Percentiles rank a stretch among this genome's conserved stretches.
These are phyloP conservation scores for Epichloe sibirici DNA, from an alignment of 2,329 filamentous ascomycete species.

Conservation along the genomic window DNA sequence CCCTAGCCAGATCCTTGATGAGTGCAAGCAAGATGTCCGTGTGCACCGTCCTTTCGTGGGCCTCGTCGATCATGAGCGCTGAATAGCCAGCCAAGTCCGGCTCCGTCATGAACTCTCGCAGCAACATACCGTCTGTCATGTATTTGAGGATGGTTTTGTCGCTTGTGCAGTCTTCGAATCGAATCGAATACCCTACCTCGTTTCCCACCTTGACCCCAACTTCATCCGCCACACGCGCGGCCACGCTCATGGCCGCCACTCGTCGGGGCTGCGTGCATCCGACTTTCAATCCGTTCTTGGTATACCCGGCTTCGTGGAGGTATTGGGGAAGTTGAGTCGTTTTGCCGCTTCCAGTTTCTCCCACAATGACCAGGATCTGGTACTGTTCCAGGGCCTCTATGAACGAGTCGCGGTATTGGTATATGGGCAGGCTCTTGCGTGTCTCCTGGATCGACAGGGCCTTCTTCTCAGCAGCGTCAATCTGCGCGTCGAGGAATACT, in stretches of 20 bases:
- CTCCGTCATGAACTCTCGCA: conserved; percentile 82
- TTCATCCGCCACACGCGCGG: conserved; percentile 90
- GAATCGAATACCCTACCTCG: conserved; percentile 88
- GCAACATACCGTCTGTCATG: conserved; percentile 93
- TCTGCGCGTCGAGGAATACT: conserved; percentile 62
- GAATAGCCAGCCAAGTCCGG: conserved; percentile 74
- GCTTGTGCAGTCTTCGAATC: conserved; percentile 85
- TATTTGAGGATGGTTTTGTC: conserved; percentile 91
- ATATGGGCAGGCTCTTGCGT: conserved; percentile 80
- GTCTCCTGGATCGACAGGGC: conserved; percentile 84
- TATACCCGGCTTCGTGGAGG: conserved; percentile 81
- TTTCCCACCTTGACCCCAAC: conserved; percentile 81
- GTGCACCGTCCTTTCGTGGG: conserved; percentile 83
- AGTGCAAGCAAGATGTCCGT: conserved; percentile 84
- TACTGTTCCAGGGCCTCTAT: conserved; percentile 75
- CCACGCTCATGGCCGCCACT: conserved; percentile 95
- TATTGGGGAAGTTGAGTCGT: conserved; percentile 94
- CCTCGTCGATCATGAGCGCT: conserved; percentile 92
- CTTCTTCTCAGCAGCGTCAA: conserved; percentile 81
- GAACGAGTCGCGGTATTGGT: conserved; percentile 74
- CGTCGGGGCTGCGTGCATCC: conserved; percentile 89
- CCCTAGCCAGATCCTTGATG: conserved; percentile 76
- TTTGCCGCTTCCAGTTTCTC: conserved; percentile 90
- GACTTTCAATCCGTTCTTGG: conserved; percentile 70
- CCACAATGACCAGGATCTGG: conserved; percentile 83